Percentiles rank a stretch among this genome's conserved stretches.
These are phyloP conservation scores for Paecilomyces formosus DNA, from an alignment of 2,329 filamentous ascomycete species.

Conservation along the genomic window DNA sequence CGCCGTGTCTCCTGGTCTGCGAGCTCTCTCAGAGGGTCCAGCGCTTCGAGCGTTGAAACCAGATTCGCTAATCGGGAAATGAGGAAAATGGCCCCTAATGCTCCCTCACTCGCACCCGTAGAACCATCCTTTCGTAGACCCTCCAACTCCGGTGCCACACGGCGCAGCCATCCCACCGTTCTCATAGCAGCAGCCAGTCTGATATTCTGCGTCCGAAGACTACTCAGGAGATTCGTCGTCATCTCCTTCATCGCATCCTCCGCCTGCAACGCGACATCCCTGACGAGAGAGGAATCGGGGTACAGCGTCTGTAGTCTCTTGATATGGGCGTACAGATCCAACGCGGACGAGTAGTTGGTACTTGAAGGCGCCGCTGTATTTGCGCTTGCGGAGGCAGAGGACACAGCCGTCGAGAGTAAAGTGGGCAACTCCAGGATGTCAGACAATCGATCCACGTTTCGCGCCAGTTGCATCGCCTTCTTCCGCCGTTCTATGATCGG, in stretches of 20 bases:
- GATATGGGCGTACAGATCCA: slow-evolving; percentile 92
- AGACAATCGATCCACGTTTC: slow-evolving; percentile 81
- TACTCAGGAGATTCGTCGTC: slow-evolving; percentile 72
- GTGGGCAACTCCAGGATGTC: slow-evolving; percentile 87
- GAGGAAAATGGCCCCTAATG: slow-evolving; percentile 76
- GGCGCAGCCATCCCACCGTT: slow-evolving; percentile 82
- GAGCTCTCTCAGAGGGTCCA: slow-evolving; percentile 78
- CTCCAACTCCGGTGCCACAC: slow-evolving; percentile 75
- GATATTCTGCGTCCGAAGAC: slow-evolving; percentile 67
- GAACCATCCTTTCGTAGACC: slow-evolving; percentile 23
- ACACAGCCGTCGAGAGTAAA: slow-evolving; percentile 67
- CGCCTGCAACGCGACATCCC: slow-evolving; percentile 66
- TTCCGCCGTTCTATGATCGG: slow-evolving; percentile 66
- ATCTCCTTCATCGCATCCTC: slow-evolving; percentile 84
- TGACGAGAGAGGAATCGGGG: slow-evolving; percentile 67
- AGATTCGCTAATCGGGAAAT: slow-evolving; percentile 78
- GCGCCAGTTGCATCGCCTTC: slow-evolving; percentile 69
- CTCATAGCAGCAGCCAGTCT: slow-evolving; percentile 87
- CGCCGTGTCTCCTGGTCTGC: slow-evolving; percentile 73
- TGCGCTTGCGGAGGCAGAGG: slow-evolving; percentile 33
- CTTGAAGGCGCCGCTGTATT: slow-evolving; percentile 39
- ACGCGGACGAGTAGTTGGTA: slow-evolving; percentile 76
- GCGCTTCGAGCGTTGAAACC: slow-evolving; percentile 67
- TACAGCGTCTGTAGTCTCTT: slow-evolving; percentile 77
- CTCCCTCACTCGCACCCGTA: slow-evolving; percentile 49